These are phyloP conservation scores for Alternaria arbusti DNA, from an alignment of 2,329 filamentous ascomycete genomes.

Conservation along the genomic window DNA sequence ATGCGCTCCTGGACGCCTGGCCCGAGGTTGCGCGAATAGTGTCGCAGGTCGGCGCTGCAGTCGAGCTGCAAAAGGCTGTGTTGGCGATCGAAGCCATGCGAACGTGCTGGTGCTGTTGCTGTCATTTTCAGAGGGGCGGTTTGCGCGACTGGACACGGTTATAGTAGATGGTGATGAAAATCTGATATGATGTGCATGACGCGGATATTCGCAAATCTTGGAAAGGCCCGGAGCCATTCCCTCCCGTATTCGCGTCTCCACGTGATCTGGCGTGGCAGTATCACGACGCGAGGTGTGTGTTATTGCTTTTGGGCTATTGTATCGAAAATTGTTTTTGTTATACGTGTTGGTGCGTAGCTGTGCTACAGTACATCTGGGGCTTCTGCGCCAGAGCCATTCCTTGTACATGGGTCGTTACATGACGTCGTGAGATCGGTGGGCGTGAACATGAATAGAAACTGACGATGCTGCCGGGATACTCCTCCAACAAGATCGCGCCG, in stretches of 20 bases:
- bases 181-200: constrained; percentile 8
- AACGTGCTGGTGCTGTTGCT: constrained; percentile 2
- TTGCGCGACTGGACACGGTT: not conserved
- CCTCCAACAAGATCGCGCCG: not conserved
- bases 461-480: constrained; percentile 1
- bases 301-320: not conserved
- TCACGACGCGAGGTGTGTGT: not conserved
- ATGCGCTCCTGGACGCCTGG: constrained; percentile 28
- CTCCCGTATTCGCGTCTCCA: constrained; percentile 11
- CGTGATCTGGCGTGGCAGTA: constrained; percentile 8
- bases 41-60: constrained; percentile 28
- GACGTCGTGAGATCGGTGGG: constrained; percentile 1
- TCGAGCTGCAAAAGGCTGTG: constrained; percentile 27
- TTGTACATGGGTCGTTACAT: constrained; percentile 1
- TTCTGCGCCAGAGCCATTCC: not conserved
- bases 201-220: constrained; percentile 12
- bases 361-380: not conserved
- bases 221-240: not conserved
- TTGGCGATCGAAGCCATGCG: constrained; percentile 19
- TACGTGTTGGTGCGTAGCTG: not conserved
- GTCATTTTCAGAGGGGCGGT: constrained; percentile 9
- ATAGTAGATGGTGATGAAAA: constrained; percentile 8
- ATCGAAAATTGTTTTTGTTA: not conserved
- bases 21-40: constrained; percentile 29
- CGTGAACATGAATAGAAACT: not conserved